These are phyloP conservation scores for Thermoascus crustaceus DNA, from an alignment of 2,329 filamentous ascomycete genomes.

Conservation along the genomic window DNA sequence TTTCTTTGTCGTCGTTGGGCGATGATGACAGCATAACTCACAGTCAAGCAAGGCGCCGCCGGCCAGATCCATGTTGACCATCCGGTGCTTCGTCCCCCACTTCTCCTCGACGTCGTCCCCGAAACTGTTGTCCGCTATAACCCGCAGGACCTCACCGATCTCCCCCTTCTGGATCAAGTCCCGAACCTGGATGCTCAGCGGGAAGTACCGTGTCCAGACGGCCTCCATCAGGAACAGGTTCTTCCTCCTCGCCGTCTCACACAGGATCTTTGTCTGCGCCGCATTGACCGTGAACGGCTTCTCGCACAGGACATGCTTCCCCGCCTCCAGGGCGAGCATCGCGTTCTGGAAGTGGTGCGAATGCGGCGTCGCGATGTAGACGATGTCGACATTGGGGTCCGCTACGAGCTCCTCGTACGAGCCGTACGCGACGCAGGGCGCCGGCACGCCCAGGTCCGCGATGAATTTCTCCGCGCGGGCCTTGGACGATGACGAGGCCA, in stretches of 20 bases:
- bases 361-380: slow-evolving; percentile 86
- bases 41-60: slow-evolving; percentile 73
- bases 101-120: slow-evolving; percentile 53
- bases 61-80: slow-evolving; percentile 75
- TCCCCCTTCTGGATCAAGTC: slow-evolving; percentile 49
- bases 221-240: slow-evolving; percentile 74
- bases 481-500: slow-evolving; percentile 67
- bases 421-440: slow-evolving; percentile 63
- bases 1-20: not conserved
- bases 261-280: slow-evolving; percentile 63
- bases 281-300: slow-evolving; percentile 85
- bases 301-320: slow-evolving; percentile 85
- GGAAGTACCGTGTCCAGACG: slow-evolving; percentile 86
- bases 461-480: slow-evolving; percentile 66
- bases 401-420: slow-evolving; percentile 74
- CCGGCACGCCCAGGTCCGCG: slow-evolving; percentile 59
- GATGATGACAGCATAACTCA: slow-evolving; percentile 19
- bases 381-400: slow-evolving; percentile 70
- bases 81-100: slow-evolving; percentile 58
- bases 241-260: slow-evolving; percentile 64
- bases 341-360: slow-evolving; percentile 89
- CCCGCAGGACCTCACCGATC: slow-evolving; percentile 52
- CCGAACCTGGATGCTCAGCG: slow-evolving; percentile 63
- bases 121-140: slow-evolving; percentile 55
- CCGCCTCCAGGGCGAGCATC: slow-evolving; percentile 72